Percentiles rank a stretch among this genome's conserved stretches.
Evolutionary conservation across 495 filamentous ascomycete species (phyloP).

Genomic region (Coniosporium apollinis): DNA sequence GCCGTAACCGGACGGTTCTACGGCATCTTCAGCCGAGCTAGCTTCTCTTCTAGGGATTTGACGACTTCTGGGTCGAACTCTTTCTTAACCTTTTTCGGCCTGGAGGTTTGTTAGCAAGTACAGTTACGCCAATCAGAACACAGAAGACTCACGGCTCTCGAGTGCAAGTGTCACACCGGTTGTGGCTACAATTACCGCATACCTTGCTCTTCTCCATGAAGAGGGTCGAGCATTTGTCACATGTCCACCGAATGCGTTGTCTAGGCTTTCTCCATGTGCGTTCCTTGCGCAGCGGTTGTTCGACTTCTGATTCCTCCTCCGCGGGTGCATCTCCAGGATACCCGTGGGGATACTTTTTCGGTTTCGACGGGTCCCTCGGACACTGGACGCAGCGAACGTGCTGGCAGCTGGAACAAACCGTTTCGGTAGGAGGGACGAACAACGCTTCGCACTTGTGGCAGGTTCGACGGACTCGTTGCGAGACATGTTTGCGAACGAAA

Average conservation of each 20-base stretch:
- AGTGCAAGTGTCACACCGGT: constrained; percentile 4
- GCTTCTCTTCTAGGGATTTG: not conserved
- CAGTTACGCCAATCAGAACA: not conserved
- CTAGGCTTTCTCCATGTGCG: constrained; percentile 17
- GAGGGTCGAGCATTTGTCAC: constrained; percentile 3
- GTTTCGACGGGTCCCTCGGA: constrained; percentile 59
- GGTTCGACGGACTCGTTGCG: constrained; percentile 32
- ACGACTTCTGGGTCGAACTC: not conserved
- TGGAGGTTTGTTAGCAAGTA: not conserved
- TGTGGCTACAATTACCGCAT: constrained; percentile 6
- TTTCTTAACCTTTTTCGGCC: not conserved
- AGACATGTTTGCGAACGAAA: constrained; percentile 2
- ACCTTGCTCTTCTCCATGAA: not conserved
- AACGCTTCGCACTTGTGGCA: constrained; percentile 60
- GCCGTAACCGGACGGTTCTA: no score
- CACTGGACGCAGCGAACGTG: constrained; percentile 71
- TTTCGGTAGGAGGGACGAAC: constrained; percentile 33
- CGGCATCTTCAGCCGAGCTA: no score
- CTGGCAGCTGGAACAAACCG: constrained; percentile 44
- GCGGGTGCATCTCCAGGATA: constrained; percentile 50
- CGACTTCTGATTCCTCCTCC: constrained; percentile 13
- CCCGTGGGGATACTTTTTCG: constrained; percentile 57
- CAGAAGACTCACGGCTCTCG: constrained; percentile 5
- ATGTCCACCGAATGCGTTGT: constrained; percentile 5
- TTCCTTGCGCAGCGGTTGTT: constrained; percentile 23